A percentile compares a stretch with the other conserved stretches of the same genome.
These are phyloP conservation scores for Corallochytrium limacisporum DNA, from an alignment of 78 protist genomes.

Conservation along the genomic window DNA sequence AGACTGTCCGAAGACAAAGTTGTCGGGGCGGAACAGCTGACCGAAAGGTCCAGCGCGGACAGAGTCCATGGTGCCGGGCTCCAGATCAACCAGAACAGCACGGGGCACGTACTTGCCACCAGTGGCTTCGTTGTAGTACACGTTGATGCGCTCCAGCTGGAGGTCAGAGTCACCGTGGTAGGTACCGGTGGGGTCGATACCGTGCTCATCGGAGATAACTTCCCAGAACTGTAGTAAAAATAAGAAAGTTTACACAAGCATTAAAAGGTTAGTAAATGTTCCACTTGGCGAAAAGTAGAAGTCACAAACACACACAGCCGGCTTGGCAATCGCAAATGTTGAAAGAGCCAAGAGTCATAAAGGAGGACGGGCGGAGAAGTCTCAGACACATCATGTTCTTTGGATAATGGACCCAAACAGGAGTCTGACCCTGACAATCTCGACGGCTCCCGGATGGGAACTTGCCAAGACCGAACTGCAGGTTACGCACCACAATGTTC, in stretches of 20 bases:
- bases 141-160: conserved; percentile 90
- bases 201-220: conserved; percentile 91
- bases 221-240: conserved; percentile 46
- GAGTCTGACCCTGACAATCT: no score
- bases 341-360: no score
- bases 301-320: no score
- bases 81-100: conserved; percentile 93
- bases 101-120: conserved; percentile 93
- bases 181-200: conserved; percentile 83
- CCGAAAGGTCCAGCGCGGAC: conserved; percentile 84
- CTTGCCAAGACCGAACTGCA: no score
- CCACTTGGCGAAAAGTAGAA: no score
- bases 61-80: conserved; percentile 93
- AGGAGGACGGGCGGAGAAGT: no score
- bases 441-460: no score
- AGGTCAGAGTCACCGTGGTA: conserved; percentile 76
- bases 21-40: conserved; percentile 86
- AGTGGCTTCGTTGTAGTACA: conserved; percentile 91
- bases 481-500: no score
- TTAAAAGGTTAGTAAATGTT: no score
- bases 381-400: no score
- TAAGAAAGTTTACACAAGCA: background rate
- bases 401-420: no score
- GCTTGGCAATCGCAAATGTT: no score
- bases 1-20: conserved; percentile 76